Evolutionary conservation across 2,329 filamentous ascomycete genomes (phyloP).

Genomic region (Talaromyces amestolkiae): DNA sequence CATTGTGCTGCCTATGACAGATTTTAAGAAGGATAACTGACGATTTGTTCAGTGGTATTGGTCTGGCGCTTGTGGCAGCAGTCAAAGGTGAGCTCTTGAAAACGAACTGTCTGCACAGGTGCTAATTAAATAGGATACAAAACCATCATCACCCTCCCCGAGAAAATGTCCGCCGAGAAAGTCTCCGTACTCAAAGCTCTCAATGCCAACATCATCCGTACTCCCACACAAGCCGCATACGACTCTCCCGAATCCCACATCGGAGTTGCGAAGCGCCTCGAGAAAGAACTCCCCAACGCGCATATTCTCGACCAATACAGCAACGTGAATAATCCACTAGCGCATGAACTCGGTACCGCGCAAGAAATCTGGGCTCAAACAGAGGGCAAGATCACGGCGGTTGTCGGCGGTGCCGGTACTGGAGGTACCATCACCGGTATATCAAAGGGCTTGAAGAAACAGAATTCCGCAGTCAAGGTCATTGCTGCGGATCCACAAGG

Average conservation of each 20-base stretch:
- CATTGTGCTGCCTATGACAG: neutral
- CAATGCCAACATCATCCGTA: slow-evolving; percentile 95
- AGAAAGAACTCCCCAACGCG: slow-evolving; percentile 94
- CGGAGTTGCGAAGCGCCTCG: slow-evolving; percentile 81
- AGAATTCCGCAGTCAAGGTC: slow-evolving; percentile 80
- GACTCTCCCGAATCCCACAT: slow-evolving; percentile 96
- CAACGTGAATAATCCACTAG: slow-evolving; percentile 86
- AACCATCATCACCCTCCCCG: slow-evolving; percentile 95
- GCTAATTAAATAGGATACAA: slow-evolving; percentile 64
- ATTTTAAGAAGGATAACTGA: neutral
- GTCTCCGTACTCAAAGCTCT: slow-evolving; percentile 90
- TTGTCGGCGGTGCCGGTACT: slow-evolving; percentile 90
- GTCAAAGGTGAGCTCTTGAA: slow-evolving; percentile 64
- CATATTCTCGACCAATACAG: slow-evolving; percentile 97
- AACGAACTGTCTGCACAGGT: neutral
- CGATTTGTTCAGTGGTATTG: slow-evolving; percentile 64
- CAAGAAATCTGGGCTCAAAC: slow-evolving; percentile 97
- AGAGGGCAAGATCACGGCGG: slow-evolving; percentile 72
- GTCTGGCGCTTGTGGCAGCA: slow-evolving; percentile 86
- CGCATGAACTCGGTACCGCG: slow-evolving; percentile 90
- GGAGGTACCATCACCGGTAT: slow-evolving; percentile 93
- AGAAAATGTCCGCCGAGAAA: slow-evolving; percentile 99
- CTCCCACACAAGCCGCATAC: slow-evolving; percentile 91
- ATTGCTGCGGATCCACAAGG: slow-evolving; percentile 90
- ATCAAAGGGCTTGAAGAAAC: slow-evolving; percentile 79